Base-by-base conservation (phyloP, 768 basidiomycete species). In the Boletellus sp. region DNA sequence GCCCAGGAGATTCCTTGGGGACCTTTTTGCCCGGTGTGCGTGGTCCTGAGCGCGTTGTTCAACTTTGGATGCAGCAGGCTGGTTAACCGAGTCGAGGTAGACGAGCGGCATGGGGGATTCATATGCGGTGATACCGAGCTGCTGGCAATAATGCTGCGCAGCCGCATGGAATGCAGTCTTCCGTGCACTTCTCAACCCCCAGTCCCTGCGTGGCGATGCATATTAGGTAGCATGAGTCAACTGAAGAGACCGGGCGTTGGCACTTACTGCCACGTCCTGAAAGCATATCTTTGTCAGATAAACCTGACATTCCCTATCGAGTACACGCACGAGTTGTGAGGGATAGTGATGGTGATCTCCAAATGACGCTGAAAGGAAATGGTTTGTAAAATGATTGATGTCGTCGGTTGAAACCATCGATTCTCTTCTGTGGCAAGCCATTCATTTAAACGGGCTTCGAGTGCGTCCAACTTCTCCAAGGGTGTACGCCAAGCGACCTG, bases 361-460 rank as follows among this genome's bases (percentile, higher is more conserved):
- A 91, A 60, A 57, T 81, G 80, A 42, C 79, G 74, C 63, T 88
- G 86, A 55, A 74, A 83, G 16, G 76, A 70, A 62, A 90, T 87
- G 19, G 76, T 70, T 59, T 86, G 84, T 40, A 87, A 59, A 6
- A 71, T 76, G 50, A 90, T 70, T 28, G 75, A 77, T 10, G 87
- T 90, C 24, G 73, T 75, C 4, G 88, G 81, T 45, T 84, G 76
- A 58, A 76, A 90, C 87, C 87, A 90, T 19, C 88, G 74, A 58
- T 90, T 86, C 62, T 87, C 83, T 61, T 90, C 89, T 9, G 83
- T 87, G 24, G 78, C 72, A 10, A 91, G 75, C 89, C 89, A 90
- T 36, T 80, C 77, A 52, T 89, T 89, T 51, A 91, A 64, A 43
- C 70, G 72, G 48, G 75, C 74, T 61, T 88, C 84, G 6, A 91